A percentile compares a stretch with the other conserved stretches of the same genome.
These are phyloP conservation scores for Irpex sp. DNA, from an alignment of 1,284 basidiomycete genomes.

Conservation along the genomic window DNA sequence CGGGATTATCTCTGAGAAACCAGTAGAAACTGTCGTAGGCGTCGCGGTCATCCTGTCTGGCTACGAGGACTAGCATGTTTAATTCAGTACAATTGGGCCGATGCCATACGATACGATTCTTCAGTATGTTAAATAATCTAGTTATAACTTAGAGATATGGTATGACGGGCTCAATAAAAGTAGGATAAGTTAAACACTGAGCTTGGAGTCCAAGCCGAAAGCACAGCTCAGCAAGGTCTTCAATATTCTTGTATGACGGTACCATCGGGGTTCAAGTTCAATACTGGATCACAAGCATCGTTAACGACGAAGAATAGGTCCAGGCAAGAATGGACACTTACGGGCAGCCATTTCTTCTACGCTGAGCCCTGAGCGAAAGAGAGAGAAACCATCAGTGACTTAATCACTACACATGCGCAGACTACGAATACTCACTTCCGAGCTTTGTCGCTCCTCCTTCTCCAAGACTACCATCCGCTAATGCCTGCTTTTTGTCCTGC, in stretches of 20 bases:
- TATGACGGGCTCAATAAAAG: no score
- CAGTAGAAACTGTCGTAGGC: no score
- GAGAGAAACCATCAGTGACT: background rate
- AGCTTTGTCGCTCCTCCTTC: conserved; percentile 57
- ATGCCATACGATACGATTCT: no score
- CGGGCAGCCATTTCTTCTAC: background rate
- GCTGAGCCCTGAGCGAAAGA: background rate
- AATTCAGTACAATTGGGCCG: no score
- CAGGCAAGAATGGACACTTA: background rate
- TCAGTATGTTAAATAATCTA: no score
- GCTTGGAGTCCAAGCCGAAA: no score
- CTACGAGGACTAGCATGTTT: no score
- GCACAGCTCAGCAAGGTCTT: no score
- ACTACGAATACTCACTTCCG: conserved; percentile 35
- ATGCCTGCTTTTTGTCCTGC: conserved; percentile 52
- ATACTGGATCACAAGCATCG: background rate
- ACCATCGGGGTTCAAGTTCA: background rate
- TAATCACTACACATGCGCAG: background rate
- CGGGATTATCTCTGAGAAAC: no score
- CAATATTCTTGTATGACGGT: background rate
- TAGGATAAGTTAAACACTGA: no score
- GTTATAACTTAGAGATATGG: no score
- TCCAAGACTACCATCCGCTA: conserved; percentile 58
- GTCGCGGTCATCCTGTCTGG: no score
- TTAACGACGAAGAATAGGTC: background rate